Conservation (phyloP, 1,284 basidiomycete species). For the Xanthoconium separans region DNA sequence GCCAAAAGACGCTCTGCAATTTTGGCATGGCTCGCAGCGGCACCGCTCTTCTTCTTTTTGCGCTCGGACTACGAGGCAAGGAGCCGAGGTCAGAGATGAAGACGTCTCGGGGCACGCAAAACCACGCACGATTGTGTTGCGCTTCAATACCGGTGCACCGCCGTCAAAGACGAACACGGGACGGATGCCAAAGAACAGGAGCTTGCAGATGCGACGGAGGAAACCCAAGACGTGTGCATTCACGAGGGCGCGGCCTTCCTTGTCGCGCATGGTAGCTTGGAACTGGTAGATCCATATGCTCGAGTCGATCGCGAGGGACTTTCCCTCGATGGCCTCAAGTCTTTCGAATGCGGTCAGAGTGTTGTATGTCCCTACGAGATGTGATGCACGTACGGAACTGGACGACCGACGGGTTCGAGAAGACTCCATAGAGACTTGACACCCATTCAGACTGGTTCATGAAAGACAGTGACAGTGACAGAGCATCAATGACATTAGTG, state of each 20-base stretch:
- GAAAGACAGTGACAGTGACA: neutral
- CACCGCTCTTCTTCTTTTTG: constrained; percentile 86
- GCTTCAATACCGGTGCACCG: constrained; percentile 87
- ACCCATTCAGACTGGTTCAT: constrained; percentile 60
- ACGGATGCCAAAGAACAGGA: constrained; percentile 95
- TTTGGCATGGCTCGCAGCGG: constrained; percentile 78
- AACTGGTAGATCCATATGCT: constrained; percentile 99
- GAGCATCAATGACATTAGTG: neutral
- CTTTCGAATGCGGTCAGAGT: constrained; percentile 39
- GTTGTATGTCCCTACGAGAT: constrained; percentile 2
- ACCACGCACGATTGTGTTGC: constrained; percentile 75
- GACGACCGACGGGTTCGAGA: constrained; percentile 85
- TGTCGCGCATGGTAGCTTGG: constrained; percentile 98
- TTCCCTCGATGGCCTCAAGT: constrained; percentile 89
- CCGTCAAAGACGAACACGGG: constrained; percentile 98
- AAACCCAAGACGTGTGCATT: constrained; percentile 98
- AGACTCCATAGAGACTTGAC: constrained; percentile 94
- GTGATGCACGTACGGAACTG: constrained; percentile 67
- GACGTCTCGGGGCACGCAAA: neutral
- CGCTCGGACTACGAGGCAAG: constrained; percentile 63
- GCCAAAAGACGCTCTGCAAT: constrained; percentile 91
- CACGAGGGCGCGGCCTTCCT: constrained; percentile 85
- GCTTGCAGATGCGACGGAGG: constrained; percentile 88
- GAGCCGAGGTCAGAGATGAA: constrained; percentile 2
- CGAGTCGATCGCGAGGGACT: constrained; percentile 93